Evolutionary conservation across 2,329 filamentous ascomycete species (phyloP).

Genomic region (Calonectria henricotiae): DNA sequence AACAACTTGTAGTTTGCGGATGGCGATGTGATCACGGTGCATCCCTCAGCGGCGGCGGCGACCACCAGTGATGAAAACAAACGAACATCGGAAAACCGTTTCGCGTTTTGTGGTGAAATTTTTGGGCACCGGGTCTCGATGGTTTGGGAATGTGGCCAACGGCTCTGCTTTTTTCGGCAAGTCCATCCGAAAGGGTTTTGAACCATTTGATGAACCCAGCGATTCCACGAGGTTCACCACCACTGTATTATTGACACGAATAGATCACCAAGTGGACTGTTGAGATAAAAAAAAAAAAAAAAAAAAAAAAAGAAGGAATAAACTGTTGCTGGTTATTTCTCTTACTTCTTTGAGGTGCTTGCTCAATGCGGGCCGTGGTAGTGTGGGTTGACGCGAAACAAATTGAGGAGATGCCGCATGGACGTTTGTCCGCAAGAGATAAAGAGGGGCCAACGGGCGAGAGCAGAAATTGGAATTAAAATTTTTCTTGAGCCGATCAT

Average conservation of each 20-base stretch:
- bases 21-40: slow-evolving; percentile 2
- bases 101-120: not conserved
- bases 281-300: not conserved
- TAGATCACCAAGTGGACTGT: not conserved
- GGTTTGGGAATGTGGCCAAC: not conserved
- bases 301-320: not conserved
- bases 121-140: not conserved
- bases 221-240: not conserved
- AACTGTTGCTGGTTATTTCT: slow-evolving; percentile 19
- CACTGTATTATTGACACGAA: not conserved
- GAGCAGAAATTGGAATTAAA: slow-evolving; percentile 11
- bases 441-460: slow-evolving; percentile 22
- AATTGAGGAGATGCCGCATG: slow-evolving; percentile 21
- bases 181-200: not conserved
- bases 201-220: not conserved
- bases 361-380: slow-evolving; percentile 26
- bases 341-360: slow-evolving; percentile 35
- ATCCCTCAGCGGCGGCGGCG: slow-evolving; percentile 21
- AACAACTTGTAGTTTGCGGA: not conserved
- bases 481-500: slow-evolving; percentile 31
- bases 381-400: slow-evolving; percentile 34
- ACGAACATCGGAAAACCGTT: not conserved
- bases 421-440: slow-evolving; percentile 18
- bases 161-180: slow-evolving; percentile 15
- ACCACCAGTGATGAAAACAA: not conserved